Percentiles rank a stretch among this genome's conserved stretches.
Conservation (phyloP, 1,284 basidiomycete species). For the Gymnopus androsaceus region DNA sequence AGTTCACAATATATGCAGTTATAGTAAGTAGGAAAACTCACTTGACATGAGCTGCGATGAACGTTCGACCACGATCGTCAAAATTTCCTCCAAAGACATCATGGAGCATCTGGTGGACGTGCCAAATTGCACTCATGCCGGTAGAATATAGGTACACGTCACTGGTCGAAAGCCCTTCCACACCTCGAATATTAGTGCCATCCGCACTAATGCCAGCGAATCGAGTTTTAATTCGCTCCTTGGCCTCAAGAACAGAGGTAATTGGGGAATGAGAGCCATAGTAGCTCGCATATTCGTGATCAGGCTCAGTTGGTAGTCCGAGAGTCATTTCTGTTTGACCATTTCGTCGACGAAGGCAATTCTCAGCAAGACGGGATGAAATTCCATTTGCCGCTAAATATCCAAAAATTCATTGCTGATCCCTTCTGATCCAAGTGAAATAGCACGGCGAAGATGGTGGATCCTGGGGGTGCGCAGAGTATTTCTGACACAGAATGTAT, state of each 20-base stretch:
- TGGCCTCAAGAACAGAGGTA: constrained; percentile 4
- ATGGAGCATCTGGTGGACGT: constrained; percentile 32
- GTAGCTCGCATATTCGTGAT: not conserved
- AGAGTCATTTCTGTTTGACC: not conserved
- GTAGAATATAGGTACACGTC: constrained; percentile 60
- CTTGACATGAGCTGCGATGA: constrained; percentile 22
- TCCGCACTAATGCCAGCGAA: not conserved
- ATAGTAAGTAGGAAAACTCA: not conserved
- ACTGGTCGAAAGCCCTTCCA: constrained; percentile 36
- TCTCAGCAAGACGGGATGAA: constrained; percentile 7
- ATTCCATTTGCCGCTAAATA: constrained; percentile 5
- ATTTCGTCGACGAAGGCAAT: constrained; percentile 1
- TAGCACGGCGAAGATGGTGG: constrained; percentile 18
- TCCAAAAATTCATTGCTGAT: constrained; percentile 17
- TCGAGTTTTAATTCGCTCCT: not conserved
- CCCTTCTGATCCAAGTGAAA: constrained; percentile 9
- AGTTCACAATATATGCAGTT: not conserved
- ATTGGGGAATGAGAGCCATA: constrained; percentile 2
- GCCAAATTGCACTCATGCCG: constrained; percentile 65
- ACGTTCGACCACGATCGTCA: not conserved
- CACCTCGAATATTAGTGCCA: constrained; percentile 5
- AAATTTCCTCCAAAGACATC: constrained; percentile 9
- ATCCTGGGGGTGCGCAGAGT: constrained; percentile 13
- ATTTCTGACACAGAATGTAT: constrained; percentile 14
- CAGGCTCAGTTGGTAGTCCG: not conserved